Evolutionary conservation across 352 stramenopile species (phyloP), one percentile per base, ranked within the genome.

Genomic region (Phytophthora citricola): DNA sequence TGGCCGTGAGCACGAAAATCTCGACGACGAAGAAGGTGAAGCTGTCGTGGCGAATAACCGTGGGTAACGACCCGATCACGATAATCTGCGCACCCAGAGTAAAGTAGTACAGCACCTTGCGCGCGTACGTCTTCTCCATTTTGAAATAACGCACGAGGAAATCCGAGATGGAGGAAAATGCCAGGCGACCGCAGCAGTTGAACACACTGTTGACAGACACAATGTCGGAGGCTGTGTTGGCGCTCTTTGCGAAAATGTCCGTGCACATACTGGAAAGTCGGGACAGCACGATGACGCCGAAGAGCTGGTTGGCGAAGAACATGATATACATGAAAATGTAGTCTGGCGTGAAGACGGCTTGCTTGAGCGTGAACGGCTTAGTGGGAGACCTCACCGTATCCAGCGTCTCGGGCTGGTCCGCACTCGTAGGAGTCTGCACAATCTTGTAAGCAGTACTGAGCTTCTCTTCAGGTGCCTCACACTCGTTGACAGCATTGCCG

Each of bases 291-390:
- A 89, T 84, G 44, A 86, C 74, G 2, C 80, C 78, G 40, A 83
- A 89, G 24, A 85, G 71, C 69, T 85, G 79, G 61, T 83, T 84
- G 51, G 61, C 71, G 45, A 83, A 85, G 60, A 87, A 83, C 76
- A 85, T 86, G 51, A 87, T 72, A 68, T 87, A 89, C 57, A 89
- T 77, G 70, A 84, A 81, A 40, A 81, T 66, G 58, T 77, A 87
- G 54, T 89, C 80, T 29, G 72, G 62, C 7, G 78, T 81, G 57
- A 84, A 71, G 57, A 87, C 66, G 43, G 78, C 78, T 20, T 69
- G 32, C 53, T 85, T 85, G 36, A 89, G 70, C 39, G 71, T 75
- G 26, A 87, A 58, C 47, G 75, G 73, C 58, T 75, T 77, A 53
- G 84, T 75, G 17, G 71, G 59, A n/a, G 56, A 66, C 38, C 69